Evolutionary conservation across 2,329 filamentous ascomycete species (phyloP), one percentile per base, ranked within the genome.

Genomic region (Phialophora expanda): DNA sequence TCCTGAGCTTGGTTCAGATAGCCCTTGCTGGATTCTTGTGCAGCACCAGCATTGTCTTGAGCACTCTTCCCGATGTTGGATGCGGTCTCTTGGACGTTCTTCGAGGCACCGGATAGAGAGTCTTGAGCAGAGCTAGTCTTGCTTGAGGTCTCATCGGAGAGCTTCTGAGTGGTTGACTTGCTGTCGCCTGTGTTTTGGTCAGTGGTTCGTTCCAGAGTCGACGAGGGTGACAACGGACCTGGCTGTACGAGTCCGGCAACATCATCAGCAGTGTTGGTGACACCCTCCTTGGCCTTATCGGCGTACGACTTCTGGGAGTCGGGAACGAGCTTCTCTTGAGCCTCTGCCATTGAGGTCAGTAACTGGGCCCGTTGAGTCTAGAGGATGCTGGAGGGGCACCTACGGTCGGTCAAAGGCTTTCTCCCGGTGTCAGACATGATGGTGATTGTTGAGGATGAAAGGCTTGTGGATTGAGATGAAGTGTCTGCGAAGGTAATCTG

Each of bases 301-400:
- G 82, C 78, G 72, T 85, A 86, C 68, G 86, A 87, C 81, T 89
- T 89, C 78, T 82, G 77, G 74, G 81, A 81, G 76, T 88, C 82
- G 66, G 87, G 86, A 72, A 82, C 86, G 64, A 86, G 69, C 73
- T 82, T 79, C 82, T 88, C 85, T 74, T 79, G 77, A 68, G 82
- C 78, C 84, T 87, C 69, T 71, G 61, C 41, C 56, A 44, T 46
- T 50, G 54, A 63, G 20, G 69, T 69, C 32, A 63, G 60, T 54
- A 12, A 14, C 56, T 14, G 4, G 54, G 58, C 11, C 11, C 14
- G 28, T 14, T 14, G n/a, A 24, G 28, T 54, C 30, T 22, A 28
- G 14, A 26, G 28, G 32, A 20, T 38, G 32, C n/a, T 5, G 24
- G 6, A 28, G 46, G n/a, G 28, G 1, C 5, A 68, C 68, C 14